A percentile compares a stretch with the other conserved stretches of the same genome.
phyloP scores from a whole-genome alignment of 148 eudicot species.

The Rheum nobile region DNA sequence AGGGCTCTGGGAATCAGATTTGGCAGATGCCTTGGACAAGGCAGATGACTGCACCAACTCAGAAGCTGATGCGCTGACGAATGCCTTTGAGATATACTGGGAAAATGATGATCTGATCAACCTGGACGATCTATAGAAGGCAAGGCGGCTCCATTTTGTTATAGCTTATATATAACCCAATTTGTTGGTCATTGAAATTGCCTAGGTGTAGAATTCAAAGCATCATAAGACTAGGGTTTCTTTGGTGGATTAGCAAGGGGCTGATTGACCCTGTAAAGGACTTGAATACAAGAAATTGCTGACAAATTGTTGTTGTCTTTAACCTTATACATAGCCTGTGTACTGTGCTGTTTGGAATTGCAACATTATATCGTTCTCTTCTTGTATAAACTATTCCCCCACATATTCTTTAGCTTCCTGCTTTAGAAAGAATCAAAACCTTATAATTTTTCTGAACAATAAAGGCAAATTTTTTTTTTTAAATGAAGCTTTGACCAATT shows the following conservation, averaged over 20 bases:
- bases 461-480: no score
- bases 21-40: slow-evolving; percentile 70
- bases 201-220: background rate
- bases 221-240: background rate
- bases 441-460: background rate
- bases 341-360: background rate
- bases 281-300: background rate
- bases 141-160: background rate
- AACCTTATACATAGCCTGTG: background rate
- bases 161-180: background rate
- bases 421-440: no score
- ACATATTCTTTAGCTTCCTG: no score
- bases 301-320: background rate
- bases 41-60: slow-evolving; percentile 21
- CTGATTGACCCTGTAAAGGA: no score
- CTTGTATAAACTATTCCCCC: background rate
- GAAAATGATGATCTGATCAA: slow-evolving; percentile 52
- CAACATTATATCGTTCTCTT: background rate
- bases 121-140: slow-evolving; percentile 55
- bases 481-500: background rate
- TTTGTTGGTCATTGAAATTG: background rate
- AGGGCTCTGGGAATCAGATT: slow-evolving; percentile 45
- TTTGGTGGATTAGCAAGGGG: background rate
- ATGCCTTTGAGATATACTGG: slow-evolving; percentile 53
- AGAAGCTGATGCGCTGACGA: slow-evolving; percentile 19